phyloP scores from a whole-genome alignment of 345 rosid genomes.

The Brassica rapa region DNA sequence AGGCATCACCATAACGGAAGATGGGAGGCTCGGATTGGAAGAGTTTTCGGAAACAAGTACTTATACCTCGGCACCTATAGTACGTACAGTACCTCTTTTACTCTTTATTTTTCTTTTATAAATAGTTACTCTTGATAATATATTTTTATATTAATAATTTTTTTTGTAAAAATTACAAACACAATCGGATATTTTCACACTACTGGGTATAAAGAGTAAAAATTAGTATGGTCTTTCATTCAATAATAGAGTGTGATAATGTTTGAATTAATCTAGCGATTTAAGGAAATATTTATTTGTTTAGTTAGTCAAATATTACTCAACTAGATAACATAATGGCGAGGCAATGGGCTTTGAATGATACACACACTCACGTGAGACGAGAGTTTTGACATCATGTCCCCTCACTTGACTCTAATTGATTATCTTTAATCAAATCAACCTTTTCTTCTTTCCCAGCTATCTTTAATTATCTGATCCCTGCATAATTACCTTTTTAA shows the following conservation, averaged over 20 bases:
- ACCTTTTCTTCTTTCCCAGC: constrained; percentile 14
- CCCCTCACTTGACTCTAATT: constrained; percentile 17
- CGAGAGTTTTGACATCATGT: constrained; percentile 42
- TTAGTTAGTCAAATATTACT: not conserved
- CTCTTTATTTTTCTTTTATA: not conserved
- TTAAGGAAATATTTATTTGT: not conserved
- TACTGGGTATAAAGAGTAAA: constrained; percentile 3
- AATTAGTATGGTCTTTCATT: not conserved
- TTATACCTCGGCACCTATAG: constrained; percentile 93
- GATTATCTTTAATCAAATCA: constrained; percentile 26
- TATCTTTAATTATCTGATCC: constrained; percentile 21
- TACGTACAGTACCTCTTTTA: constrained; percentile 41
- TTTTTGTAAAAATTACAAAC: not conserved
- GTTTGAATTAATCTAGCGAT: not conserved
- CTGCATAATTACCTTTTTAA: constrained; percentile 40
- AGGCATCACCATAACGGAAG: constrained; percentile 99
- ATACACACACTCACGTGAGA: constrained; percentile 37
- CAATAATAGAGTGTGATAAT: constrained; percentile 1
- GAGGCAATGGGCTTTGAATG: constrained; percentile 30
- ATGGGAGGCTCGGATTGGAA: constrained; percentile 96
- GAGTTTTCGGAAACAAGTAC: constrained; percentile 93
- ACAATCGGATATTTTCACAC: not conserved
- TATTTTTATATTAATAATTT: not conserved
- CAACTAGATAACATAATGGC: constrained; percentile 9
- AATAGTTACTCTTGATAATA: not conserved